Base-by-base conservation (phyloP, 306 rosid genomes). In the Myrica gale region DNA sequence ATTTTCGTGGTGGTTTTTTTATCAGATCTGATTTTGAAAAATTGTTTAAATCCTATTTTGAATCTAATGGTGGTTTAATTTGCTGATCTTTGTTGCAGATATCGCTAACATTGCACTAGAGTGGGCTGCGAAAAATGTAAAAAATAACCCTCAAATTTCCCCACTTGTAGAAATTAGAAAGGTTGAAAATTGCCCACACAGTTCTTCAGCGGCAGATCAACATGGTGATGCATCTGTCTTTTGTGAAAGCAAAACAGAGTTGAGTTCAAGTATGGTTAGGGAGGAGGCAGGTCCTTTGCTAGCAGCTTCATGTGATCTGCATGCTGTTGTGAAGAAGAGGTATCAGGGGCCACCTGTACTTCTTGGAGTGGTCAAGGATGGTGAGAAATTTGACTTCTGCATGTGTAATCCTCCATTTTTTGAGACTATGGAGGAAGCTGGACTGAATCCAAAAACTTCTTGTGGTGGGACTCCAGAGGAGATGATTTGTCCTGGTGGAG, bases 341-440 rank as follows among this genome's bases (percentile, higher is more conserved):
- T 94, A 89, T 79, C 17, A n/a, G 53, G 97, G 95, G 47, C 90
- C 89, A 45, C 90, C 92, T 45, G 76, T 94, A 68, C 98, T 94
- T 84, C 85, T 84, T 61, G 97, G 89, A 63, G 96, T 89, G 57
- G 90, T 91, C 43, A 89, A 51, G 84, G 93, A 86, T 23, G 92
- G 79, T 66, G 97, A 94, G 74, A 86, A 84, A 84, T 94, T 94
- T 76, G 97, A 94, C 86, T 94, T 94, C 78, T 91, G 95, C 86
- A 91, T 94, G 96, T 94, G 98, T 81, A 94, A 94, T 86, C 98
- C 98, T 7, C 96, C 96, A 21, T 91, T 94, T 85, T 91, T 91
- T 72, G 90, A 86, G 83, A 90, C 89, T 82, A 85, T 94, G 91
- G 89, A 88, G 78, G 93, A 90, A 80, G 90, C 93, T 16, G 97